Base-by-base conservation (phyloP, 129 eudicot genomes). In the Silybum marianum region DNA sequence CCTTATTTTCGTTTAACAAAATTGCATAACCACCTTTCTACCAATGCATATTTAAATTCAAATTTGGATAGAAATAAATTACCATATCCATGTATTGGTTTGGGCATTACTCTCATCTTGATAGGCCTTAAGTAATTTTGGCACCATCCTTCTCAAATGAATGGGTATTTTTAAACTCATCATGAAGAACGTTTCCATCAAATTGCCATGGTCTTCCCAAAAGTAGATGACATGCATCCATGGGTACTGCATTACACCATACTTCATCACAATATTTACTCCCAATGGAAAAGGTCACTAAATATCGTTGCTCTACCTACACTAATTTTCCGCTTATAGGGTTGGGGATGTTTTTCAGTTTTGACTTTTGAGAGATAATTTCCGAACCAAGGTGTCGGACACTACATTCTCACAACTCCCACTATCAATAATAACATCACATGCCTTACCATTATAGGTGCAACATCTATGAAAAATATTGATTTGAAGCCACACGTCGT, bases 391-490 rank as follows among this genome's bases (percentile, higher is more conserved):
- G 1, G 32, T 8, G 9, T 40, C 38, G 1, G 63, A 73, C 2
- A 73, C 63, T 34, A 73, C 63, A 23, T 73, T 71, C 26, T 36
- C 54, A 71, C 54, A 71, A 12, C 75, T 71, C 26, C 75, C 58
- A 71, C 75, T 71, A 44, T 73, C 39, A 9, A 24, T 73, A 73
- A 73, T 24, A 12, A 44, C 62, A 10, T 73, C 25, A 44, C 62
- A 73, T 21, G 44, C 66, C 77, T 73, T 73, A 3, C 77, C 77
- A 73, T 42, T 34, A 21, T 38, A 73, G n/a, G 66, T 73, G 65
- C 77, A 42, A 22, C 34, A 13, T 1, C 2, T 73, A 24, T 42
- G 38, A 18, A 44, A 82, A 14, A 46, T 68, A 16, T n/a, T 79
- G 21, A 25, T 30, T 2, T 21, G 54, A 9, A 79, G 68, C 69